phyloP scores from a whole-genome alignment of 202 grass and related monocot species.

The Hordeum pubiflorum region DNA sequence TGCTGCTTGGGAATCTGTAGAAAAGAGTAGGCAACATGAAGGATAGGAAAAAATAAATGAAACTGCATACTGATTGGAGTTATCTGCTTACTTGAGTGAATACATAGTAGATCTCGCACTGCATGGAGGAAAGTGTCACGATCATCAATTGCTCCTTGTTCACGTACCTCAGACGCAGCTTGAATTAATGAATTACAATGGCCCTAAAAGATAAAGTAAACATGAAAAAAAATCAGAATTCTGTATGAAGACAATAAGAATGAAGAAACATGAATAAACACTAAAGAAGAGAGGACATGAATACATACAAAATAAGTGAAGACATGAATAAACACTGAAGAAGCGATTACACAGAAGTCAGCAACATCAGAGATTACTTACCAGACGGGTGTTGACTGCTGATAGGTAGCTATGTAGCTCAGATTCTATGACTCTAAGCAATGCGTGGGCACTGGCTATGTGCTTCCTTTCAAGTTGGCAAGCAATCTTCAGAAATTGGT shows the following conservation, averaged over 20 bases:
- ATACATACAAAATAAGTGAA: neutral
- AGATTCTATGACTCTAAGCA: constrained; percentile 90
- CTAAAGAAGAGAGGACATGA: constrained; percentile 7
- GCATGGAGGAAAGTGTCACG: constrained; percentile 90
- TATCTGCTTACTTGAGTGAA: constrained; percentile 67
- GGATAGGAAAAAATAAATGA: neutral
- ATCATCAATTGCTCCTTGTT: constrained; percentile 88
- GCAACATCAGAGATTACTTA: constrained; percentile 34
- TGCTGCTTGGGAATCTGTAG: constrained; percentile 64
- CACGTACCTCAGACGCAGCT: constrained; percentile 69
- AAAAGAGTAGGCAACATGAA: neutral
- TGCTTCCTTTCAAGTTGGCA: constrained; percentile 90
- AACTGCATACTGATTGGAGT: neutral
- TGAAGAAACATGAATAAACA: neutral
- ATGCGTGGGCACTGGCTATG: constrained; percentile 62
- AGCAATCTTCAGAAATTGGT: constrained; percentile 87
- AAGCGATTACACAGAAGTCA: neutral
- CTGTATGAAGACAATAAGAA: constrained; percentile 8
- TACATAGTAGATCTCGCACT: constrained; percentile 69
- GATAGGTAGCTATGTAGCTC: constrained; percentile 83
- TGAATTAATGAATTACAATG: constrained; percentile 79
- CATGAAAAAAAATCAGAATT: constrained; percentile 1
- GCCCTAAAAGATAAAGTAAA: constrained; percentile 40
- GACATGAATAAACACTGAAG: neutral
- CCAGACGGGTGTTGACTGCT: constrained; percentile 59